Percentiles rank a stretch among this genome's conserved stretches.
Conservation (phyloP, 768 basidiomycete genomes). For the Suillus clintonianus region DNA sequence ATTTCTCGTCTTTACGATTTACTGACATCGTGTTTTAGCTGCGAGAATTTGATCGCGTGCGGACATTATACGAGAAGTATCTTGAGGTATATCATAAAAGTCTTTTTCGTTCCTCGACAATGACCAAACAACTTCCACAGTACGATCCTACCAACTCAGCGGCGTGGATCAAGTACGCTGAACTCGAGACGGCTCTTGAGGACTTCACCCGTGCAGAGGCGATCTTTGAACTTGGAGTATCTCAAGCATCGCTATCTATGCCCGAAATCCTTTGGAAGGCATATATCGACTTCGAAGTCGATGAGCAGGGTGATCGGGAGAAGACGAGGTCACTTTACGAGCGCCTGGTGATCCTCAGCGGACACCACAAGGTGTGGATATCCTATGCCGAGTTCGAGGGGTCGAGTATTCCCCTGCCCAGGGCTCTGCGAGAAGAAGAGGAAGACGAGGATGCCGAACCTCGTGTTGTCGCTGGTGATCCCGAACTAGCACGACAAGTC, state of each 20-base stretch:
- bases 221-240: slow-evolving; percentile 90
- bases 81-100: slow-evolving; percentile 63
- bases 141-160: slow-evolving; percentile 89
- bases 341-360: slow-evolving; percentile 79
- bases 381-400: slow-evolving; percentile 93
- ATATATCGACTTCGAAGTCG: slow-evolving; percentile 95
- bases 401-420: slow-evolving; percentile 65
- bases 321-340: slow-evolving; percentile 86
- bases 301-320: slow-evolving; percentile 85
- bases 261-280: slow-evolving; percentile 94
- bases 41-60: slow-evolving; percentile 93
- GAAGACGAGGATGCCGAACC: slow-evolving; percentile 50
- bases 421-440: slow-evolving; percentile 70
- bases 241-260: slow-evolving; percentile 87
- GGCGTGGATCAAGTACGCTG: slow-evolving; percentile 96
- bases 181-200: slow-evolving; percentile 84
- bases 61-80: slow-evolving; percentile 91
- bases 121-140: slow-evolving; percentile 33
- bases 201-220: slow-evolving; percentile 89
- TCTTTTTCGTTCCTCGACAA: neutral
- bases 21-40: slow-evolving; percentile 48
- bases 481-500: slow-evolving; percentile 67
- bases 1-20: neutral
- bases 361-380: slow-evolving; percentile 97
- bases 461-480: slow-evolving; percentile 72